A percentile compares a stretch with the other conserved stretches of the same genome.
These are phyloP conservation scores for Talaromyces sp. DNA, from an alignment of 2,329 filamentous ascomycete genomes.

Conservation along the genomic window DNA sequence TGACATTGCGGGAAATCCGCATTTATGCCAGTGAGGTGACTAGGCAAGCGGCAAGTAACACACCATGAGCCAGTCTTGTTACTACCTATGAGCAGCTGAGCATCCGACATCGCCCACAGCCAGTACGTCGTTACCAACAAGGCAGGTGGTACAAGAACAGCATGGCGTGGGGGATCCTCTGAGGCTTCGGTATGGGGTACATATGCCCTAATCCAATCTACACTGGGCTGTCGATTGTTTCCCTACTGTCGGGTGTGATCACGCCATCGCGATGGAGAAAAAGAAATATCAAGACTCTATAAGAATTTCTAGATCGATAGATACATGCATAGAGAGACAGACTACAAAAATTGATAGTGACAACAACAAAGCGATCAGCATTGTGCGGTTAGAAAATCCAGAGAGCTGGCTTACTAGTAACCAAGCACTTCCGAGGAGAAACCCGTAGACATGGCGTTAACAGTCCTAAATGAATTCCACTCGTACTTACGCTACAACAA, in stretches of 20 bases:
- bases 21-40: not conserved
- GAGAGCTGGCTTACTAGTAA: not conserved
- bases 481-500: not conserved
- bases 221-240: not conserved
- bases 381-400: not conserved
- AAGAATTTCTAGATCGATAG: not conserved
- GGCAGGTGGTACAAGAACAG: not conserved
- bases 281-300: not conserved
- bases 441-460: not conserved
- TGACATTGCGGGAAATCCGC: not conserved
- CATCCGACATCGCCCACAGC: not conserved
- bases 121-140: not conserved
- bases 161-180: constrained; percentile 2
- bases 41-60: not conserved
- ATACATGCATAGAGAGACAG: not conserved
- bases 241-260: not conserved
- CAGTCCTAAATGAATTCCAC: not conserved
- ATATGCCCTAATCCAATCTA: constrained; percentile 1
- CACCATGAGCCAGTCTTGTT: not conserved
- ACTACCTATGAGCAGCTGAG: not conserved
- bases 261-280: not conserved
- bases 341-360: not conserved
- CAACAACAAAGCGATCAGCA: not conserved
- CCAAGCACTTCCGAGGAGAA: not conserved
- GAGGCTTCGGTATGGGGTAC: constrained; percentile 1